Evolutionary conservation across 176 grass and related monocot species (phyloP), one percentile per base, ranked within the genome.

Genomic region (Saccharum spontaneum): DNA sequence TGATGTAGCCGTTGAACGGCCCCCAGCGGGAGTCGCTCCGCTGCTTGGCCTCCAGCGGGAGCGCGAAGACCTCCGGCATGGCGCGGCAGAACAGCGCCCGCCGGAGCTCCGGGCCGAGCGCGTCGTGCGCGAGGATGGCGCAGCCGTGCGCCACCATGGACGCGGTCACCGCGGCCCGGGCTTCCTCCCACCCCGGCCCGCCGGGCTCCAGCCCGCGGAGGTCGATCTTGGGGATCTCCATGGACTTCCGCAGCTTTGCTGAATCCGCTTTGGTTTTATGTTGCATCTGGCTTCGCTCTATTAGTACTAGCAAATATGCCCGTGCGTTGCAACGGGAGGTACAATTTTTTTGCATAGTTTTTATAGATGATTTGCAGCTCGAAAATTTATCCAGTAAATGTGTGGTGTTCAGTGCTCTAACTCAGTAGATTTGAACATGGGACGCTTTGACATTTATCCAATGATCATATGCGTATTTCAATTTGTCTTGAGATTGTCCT

Each of bases 121-220:
- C 66, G 46, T 85, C 80, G 78, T 89, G 88, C 54, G 86, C 38
- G 54, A 81, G 81, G 6, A 77, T 30, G 73, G 86, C 86, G 81
- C 84, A 95, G 54, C 90, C 90, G 60, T 85, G 88, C 36, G 33
- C 54, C 50, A 76, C 41, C 71, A 95, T 79, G 65, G 94, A 87
- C 16, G 72, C 57, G 79, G 86, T 82, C 71, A 78, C 88, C 79
- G 83, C 48, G 12, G 39, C 73, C 1, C 86, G 88, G 30, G 79
- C 67, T 39, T 33, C 40, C 3, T 79, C 90, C 90, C 93, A 95
- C 4, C 45, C 41, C 13, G 45, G 13, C 28, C 31, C 24, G 57
- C 71, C 30, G 22, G 61, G 75, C 28, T 88, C 57, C 71, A 88
- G 20, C 3, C 83, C 79, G 5, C 75, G 40, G 39, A 89, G 66